phyloP scores from a whole-genome alignment of 305 asterid species.

The Fraxinus dipetala region DNA sequence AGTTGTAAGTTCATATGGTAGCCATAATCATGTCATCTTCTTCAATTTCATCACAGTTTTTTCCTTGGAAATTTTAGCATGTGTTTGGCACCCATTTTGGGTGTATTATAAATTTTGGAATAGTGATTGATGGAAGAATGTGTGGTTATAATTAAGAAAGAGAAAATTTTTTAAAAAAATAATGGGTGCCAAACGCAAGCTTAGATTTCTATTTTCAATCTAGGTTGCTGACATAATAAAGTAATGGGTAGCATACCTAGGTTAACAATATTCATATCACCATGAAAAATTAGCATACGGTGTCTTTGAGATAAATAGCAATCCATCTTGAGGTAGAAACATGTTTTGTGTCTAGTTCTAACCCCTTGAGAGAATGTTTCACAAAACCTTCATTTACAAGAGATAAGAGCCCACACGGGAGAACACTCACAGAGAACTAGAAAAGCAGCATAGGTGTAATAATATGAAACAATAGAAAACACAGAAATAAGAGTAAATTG shows the following conservation, averaged over 20 bases:
- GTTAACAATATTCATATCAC: neutral
- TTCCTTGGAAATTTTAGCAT: neutral
- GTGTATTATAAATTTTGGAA: too few relatives aligned
- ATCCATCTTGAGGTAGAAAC: neutral
- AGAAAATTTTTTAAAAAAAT: too few relatives aligned
- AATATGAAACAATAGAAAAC: neutral
- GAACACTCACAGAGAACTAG: neutral
- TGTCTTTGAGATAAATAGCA: neutral
- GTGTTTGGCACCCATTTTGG: too few relatives aligned
- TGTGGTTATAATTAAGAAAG: too few relatives aligned
- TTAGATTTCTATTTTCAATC: neutral
- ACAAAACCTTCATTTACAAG: neutral
- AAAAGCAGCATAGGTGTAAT: neutral
- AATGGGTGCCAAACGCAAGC: too few relatives aligned
- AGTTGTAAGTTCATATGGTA: conserved; percentile 8
- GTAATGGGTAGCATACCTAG: conserved; percentile 3
- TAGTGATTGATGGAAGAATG: too few relatives aligned
- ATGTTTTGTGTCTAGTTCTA: conserved; percentile 3
- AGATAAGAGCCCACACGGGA: neutral
- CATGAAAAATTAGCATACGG: neutral
- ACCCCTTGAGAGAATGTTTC: neutral
- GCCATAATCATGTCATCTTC: conserved; percentile 4
- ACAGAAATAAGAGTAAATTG: neutral
- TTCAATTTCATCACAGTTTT: conserved; percentile 4
- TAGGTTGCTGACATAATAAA: conserved; percentile 7